These are phyloP conservation scores for Rhododendron griersonianum DNA, from an alignment of 148 eudicot species.

Conservation along the genomic window DNA sequence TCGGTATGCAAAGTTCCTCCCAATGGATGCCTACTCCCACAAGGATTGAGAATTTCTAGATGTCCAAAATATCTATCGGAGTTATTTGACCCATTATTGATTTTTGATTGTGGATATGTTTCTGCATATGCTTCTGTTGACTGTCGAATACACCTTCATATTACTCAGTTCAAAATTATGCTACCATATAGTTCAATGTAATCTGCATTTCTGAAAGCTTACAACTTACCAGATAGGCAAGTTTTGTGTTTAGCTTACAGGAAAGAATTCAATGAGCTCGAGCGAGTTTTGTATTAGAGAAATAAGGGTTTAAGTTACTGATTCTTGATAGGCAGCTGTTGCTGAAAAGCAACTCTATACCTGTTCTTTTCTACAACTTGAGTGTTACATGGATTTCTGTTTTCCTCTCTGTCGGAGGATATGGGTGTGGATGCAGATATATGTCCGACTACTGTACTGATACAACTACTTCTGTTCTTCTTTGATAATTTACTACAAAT, in stretches of 20 bases:
- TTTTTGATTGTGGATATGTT: not conserved
- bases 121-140: not conserved
- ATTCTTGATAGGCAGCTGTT: not conserved
- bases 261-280: not conserved
- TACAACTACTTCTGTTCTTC: no score
- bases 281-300: not conserved
- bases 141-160: not conserved
- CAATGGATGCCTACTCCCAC: constrained; percentile 30
- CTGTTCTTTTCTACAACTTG: not conserved
- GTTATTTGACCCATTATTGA: not conserved
- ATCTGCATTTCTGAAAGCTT: not conserved
- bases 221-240: not conserved
- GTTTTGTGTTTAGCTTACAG: not conserved
- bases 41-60: constrained; percentile 24
- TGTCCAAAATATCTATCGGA: not conserved
- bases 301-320: not conserved
- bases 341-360: not conserved
- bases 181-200: not conserved
- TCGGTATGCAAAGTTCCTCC: constrained; percentile 38
- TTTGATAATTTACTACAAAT: no score
- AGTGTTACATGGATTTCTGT: not conserved
- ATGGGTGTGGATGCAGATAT: not conserved
- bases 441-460: not conserved
- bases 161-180: not conserved
- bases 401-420: not conserved